phyloP scores from a whole-genome alignment of 1,284 basidiomycete genomes.

The Schizophyllum commune region DNA sequence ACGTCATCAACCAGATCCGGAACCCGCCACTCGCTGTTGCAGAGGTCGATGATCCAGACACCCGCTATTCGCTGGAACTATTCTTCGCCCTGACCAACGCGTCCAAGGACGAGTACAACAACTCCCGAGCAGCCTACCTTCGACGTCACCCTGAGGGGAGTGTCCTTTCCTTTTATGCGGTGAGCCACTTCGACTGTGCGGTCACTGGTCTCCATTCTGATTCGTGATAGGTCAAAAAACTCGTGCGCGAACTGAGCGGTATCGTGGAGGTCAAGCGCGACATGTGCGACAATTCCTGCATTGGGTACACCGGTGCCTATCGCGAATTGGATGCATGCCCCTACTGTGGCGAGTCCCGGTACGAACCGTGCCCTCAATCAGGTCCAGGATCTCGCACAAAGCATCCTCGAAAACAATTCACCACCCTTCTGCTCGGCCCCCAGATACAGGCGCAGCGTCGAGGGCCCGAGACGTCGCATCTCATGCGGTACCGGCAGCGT shows the following conservation, averaged over 20 bases:
- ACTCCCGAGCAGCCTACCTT: slow-evolving; percentile 6
- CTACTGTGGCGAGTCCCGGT: slow-evolving; percentile 16
- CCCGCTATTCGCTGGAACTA: slow-evolving; percentile 19
- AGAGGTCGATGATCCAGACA: slow-evolving; percentile 16
- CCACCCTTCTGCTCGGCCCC: slow-evolving; percentile 28
- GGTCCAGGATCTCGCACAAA: neutral
- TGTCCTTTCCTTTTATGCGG: slow-evolving; percentile 18
- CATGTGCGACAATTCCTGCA: slow-evolving; percentile 13
- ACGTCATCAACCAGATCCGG: slow-evolving; percentile 12
- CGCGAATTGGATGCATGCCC: slow-evolving; percentile 11
- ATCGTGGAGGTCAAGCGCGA: slow-evolving; percentile 4
- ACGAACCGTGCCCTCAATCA: slow-evolving; percentile 4
- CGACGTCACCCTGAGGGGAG: slow-evolving; percentile 15
- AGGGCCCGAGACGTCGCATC: slow-evolving; percentile 14
- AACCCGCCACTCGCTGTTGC: slow-evolving; percentile 14
- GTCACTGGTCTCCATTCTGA: too few species aligned
- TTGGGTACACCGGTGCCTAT: slow-evolving; percentile 11
- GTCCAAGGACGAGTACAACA: slow-evolving; percentile 18
- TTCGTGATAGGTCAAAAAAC: too few species aligned
- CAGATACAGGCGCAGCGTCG: slow-evolving; percentile 25
- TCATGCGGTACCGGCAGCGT: slow-evolving; percentile 18
- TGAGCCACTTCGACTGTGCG: too few species aligned
- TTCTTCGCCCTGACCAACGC: slow-evolving; percentile 18
- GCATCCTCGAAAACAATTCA: slow-evolving; percentile 18
- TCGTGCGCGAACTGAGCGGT: slow-evolving; percentile 3